Evolutionary conservation across 331 rosid genomes (phyloP).

Genomic region (Malus hybrid): DNA sequence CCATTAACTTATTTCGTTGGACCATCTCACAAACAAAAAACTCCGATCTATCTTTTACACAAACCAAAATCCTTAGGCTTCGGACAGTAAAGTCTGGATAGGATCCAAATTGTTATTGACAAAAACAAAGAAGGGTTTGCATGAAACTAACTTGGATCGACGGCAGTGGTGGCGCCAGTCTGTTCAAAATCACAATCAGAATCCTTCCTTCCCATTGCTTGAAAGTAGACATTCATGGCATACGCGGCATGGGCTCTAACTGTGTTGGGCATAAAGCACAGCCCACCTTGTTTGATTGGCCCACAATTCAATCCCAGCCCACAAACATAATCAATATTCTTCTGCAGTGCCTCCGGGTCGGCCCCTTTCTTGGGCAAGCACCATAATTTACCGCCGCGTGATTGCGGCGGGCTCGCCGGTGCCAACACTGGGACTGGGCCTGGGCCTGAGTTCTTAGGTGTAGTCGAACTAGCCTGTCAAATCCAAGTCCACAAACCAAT

Average conservation of each 20-base stretch:
- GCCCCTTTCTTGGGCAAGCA: conserved; percentile 23
- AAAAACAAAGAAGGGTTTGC: neutral
- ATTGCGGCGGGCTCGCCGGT: neutral
- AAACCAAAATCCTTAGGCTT: too few species aligned
- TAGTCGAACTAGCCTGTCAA: conserved; percentile 33
- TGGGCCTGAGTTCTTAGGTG: conserved; percentile 1
- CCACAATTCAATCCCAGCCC: conserved; percentile 43
- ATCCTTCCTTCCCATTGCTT: conserved; percentile 17
- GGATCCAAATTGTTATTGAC: too few species aligned
- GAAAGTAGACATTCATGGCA: conserved; percentile 40
- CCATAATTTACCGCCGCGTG: neutral
- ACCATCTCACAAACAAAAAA: too few species aligned
- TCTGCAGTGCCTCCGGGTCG: conserved; percentile 16
- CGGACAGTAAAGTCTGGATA: too few species aligned
- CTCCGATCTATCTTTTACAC: too few species aligned
- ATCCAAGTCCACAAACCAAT: conserved; percentile 36
- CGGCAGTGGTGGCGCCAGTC: conserved; percentile 21
- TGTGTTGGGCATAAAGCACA: conserved; percentile 31
- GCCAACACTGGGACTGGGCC: neutral
- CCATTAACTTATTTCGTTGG: too few species aligned
- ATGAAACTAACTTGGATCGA: conserved; percentile 30
- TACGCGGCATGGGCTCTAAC: conserved; percentile 40
- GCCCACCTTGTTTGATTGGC: conserved; percentile 36
- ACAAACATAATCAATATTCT: conserved; percentile 32
- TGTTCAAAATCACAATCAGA: conserved; percentile 32